Evolutionary conservation across 2,329 filamentous ascomycete genomes (phyloP).

Genomic region (Lasiodiplodia gonubiensis): DNA sequence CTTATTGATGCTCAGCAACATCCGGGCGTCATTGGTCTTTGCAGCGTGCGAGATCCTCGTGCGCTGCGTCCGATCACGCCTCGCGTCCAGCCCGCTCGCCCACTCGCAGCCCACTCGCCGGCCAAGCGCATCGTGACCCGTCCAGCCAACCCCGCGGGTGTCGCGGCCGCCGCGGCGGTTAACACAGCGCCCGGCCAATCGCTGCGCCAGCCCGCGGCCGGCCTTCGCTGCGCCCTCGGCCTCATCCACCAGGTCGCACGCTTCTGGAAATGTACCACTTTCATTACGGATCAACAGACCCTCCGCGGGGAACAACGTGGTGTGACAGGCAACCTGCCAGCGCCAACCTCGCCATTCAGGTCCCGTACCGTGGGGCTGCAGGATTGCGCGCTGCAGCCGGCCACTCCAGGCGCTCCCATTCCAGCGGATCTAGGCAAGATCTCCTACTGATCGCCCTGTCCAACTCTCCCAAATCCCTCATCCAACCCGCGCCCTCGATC

Average conservation of each 20-base stretch:
- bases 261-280: conserved; percentile 12
- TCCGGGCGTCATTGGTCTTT: conserved; percentile 12
- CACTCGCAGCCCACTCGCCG: neutral
- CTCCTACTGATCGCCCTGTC: conserved; percentile 25
- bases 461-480: conserved; percentile 23
- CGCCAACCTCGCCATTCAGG: conserved; percentile 15
- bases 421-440: conserved; percentile 25
- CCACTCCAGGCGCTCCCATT: conserved; percentile 1
- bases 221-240: conserved; percentile 17
- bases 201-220: neutral
- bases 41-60: conserved; percentile 19
- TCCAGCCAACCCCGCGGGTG: conserved; percentile 3
- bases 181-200: conserved; percentile 13
- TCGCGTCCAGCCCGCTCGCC: neutral
- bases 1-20: conserved; percentile 22
- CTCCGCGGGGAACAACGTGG: conserved; percentile 1
- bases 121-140: conserved; percentile 11
- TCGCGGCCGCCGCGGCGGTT: conserved; percentile 23
- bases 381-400: conserved; percentile 20
- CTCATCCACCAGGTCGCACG: conserved; percentile 8
- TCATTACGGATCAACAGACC: neutral
- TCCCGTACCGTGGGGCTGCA: conserved; percentile 20
- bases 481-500: conserved; percentile 18
- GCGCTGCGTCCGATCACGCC: conserved; percentile 22
- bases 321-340: conserved; percentile 21